These are phyloP conservation scores for Monosporascus sp. DNA, from an alignment of 2,329 filamentous ascomycete genomes.

Conservation along the genomic window DNA sequence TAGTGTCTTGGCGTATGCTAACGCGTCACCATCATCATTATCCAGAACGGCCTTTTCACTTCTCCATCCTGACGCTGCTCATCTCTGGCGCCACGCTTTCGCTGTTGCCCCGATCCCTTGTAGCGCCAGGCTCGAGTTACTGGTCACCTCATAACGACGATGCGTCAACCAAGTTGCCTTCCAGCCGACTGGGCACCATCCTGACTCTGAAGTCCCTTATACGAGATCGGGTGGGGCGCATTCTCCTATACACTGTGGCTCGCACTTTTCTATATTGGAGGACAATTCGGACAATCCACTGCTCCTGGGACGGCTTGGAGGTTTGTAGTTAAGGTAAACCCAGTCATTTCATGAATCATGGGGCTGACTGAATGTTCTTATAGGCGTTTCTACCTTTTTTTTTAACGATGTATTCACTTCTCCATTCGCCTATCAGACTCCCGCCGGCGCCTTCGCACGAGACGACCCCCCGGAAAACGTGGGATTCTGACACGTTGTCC, in stretches of 20 bases:
- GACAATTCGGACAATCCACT: slow-evolving; percentile 27
- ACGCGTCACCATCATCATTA: not conserved
- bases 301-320: slow-evolving; percentile 29
- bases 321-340: slow-evolving; percentile 15
- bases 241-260: slow-evolving; percentile 18
- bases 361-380: not conserved
- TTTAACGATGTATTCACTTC: slow-evolving; percentile 16
- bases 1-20: not conserved
- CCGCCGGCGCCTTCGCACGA: slow-evolving; percentile 19
- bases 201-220: slow-evolving; percentile 10
- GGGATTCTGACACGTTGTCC: slow-evolving; percentile 1
- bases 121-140: slow-evolving; percentile 7
- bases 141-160: slow-evolving; percentile 5
- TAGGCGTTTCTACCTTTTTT: slow-evolving; percentile 29
- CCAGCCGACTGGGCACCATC: slow-evolving; percentile 2
- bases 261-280: slow-evolving; percentile 27
- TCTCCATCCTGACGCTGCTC: slow-evolving; percentile 26
- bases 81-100: slow-evolving; percentile 16
- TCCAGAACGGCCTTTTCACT: slow-evolving; percentile 30
- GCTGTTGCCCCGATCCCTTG: slow-evolving; percentile 10
- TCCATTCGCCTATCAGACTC: slow-evolving; percentile 13
- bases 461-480: slow-evolving; percentile 4
- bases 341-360: not conserved
- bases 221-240: slow-evolving; percentile 6
- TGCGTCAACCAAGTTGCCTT: slow-evolving; percentile 3